Percentiles rank a stretch among this genome's conserved stretches.
These are phyloP conservation scores for Pelagomonas calceolata DNA, from an alignment of 108 stramenopile genomes.

Conservation along the genomic window DNA sequence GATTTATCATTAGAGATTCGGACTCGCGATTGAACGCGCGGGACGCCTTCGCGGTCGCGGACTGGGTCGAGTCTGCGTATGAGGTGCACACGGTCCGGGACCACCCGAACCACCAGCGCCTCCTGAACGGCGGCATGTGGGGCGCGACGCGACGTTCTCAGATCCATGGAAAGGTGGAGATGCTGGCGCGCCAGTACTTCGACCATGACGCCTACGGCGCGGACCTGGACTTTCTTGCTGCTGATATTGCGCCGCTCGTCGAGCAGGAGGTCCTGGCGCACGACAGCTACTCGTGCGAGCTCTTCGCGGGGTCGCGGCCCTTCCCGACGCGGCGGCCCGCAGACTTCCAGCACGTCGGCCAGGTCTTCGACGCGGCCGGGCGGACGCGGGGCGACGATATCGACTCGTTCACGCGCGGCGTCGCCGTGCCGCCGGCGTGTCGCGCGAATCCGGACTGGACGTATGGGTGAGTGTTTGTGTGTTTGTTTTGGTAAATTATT, in stretches of 20 bases:
- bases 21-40: conserved; percentile 24
- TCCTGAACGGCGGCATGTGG: conserved; percentile 28
- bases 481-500: no score
- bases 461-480: no score
- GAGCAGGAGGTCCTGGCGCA: conserved; percentile 7
- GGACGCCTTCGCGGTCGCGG: conserved; percentile 16
- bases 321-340: conserved; percentile 20
- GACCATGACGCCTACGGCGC: conserved; percentile 11
- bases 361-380: conserved; percentile 23
- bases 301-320: conserved; percentile 9
- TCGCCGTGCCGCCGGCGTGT: conserved; percentile 2
- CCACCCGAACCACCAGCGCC: conserved; percentile 18
- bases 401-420: conserved; percentile 15
- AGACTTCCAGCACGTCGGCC: conserved; percentile 24
- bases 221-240: conserved; percentile 13
- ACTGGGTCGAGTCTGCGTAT: conserved; percentile 7
- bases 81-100: conserved; percentile 17
- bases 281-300: conserved; percentile 21
- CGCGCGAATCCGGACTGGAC: conserved; percentile 9
- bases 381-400: conserved; percentile 17
- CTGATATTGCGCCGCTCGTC: neutral
- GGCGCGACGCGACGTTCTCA: conserved; percentile 6
- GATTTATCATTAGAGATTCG: conserved; percentile 18
- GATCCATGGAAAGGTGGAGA: neutral
- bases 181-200: neutral